These are phyloP conservation scores for Trametes elegans DNA, from an alignment of 768 basidiomycete genomes.

Conservation along the genomic window DNA sequence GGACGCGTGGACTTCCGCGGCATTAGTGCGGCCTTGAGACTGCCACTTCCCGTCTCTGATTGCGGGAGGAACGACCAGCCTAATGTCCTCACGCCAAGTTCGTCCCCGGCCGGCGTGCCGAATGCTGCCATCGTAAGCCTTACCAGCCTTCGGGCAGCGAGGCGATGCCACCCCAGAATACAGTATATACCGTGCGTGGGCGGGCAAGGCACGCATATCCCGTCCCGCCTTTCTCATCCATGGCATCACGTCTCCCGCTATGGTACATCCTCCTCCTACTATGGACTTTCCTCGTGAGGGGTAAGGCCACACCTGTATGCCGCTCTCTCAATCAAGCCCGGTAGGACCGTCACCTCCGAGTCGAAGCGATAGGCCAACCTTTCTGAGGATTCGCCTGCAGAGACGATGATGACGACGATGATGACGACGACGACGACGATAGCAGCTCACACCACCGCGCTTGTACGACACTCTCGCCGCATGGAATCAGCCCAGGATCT, in stretches of 20 bases:
- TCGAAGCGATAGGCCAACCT: background rate
- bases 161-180: constrained; percentile 2
- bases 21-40: constrained; percentile 12
- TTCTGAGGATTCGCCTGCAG: background rate
- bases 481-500: constrained; percentile 14
- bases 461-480: background rate
- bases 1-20: constrained; percentile 2
- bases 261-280: constrained; percentile 7
- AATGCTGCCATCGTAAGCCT: background rate
- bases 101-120: constrained; percentile 5
- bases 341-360: background rate
- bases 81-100: constrained; percentile 1
- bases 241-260: constrained; percentile 9
- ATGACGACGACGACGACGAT: constrained; percentile 11
- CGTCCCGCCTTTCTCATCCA: constrained; percentile 2
- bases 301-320: background rate
- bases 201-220: background rate
- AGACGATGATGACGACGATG: constrained; percentile 9
- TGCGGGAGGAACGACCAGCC: background rate
- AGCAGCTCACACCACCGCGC: background rate
- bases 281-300: constrained; percentile 1
- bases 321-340: background rate
- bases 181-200: constrained; percentile 4
- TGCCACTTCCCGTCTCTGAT: background rate
- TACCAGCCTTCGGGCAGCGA: constrained; percentile 9